Base-by-base conservation (phyloP, 1,139 yeast species). In the Taphrina deformans region DNA sequence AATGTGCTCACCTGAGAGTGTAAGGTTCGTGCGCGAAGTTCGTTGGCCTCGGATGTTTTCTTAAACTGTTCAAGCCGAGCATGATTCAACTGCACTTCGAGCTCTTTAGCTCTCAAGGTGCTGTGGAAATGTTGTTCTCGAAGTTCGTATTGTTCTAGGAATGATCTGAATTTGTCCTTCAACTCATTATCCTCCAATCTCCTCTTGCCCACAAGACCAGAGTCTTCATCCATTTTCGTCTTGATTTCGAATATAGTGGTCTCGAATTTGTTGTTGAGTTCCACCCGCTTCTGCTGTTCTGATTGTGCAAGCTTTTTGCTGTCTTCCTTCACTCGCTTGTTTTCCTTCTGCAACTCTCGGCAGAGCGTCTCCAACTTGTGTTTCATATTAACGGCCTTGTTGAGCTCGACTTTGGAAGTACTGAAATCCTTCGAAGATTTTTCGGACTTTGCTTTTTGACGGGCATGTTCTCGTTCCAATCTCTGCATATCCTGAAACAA, bases 71-170 rank as follows among this genome's bases (percentile, higher is more conserved):
- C 71, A 27, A 62, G 62, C 6, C 69, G 65, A 45, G 67, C 69
- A 40, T 68, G 68, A 51, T 65, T 67, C 3, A 69, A 66, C 33
- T 67, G 70, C 2, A 65, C 50, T 31, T 70, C 71, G 2, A 69
- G 66, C 12, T 70, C 70, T 33, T 69, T 69, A 10, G 68, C 50
- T 21, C 68, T 66, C 16, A 69, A 66, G 1, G 65, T 48, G 29
- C 52, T 41, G 23, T 58, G 58, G 14, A 69, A 64, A 14, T 69
- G 69, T 14, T 51, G 46, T 33, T 70, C 72, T n/a, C 72, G 70
- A 24, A 68, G 60, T 26, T 68, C 68, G 51, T 70, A 70, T 33
- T 69, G 72, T 26, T 70, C 70, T 10, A 69, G 58, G 46, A 70
- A 69, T 5, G 67, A 62, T 48, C 69, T 69, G 65, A 70, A 62